These are phyloP conservation scores for Xylariomycetidae sp. DNA, from an alignment of 2,329 filamentous ascomycete species.

Conservation along the genomic window DNA sequence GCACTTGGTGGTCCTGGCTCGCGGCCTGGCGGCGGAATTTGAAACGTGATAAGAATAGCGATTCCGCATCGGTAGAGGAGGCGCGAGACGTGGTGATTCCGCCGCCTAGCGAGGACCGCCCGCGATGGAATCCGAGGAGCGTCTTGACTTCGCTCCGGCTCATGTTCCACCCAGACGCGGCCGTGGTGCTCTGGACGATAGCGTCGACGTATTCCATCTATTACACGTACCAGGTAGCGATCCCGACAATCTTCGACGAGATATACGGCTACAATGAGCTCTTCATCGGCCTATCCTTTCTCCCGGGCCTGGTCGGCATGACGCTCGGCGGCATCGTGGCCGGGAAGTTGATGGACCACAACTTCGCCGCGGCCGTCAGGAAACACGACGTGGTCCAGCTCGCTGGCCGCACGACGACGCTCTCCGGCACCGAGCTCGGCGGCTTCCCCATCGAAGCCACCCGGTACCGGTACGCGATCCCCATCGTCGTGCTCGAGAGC, in stretches of 20 bases:
- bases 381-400: slow-evolving; percentile 39
- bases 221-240: slow-evolving; percentile 6
- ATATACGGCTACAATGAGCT: slow-evolving; percentile 31
- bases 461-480: slow-evolving; percentile 9
- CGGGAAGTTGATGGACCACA: slow-evolving; percentile 48
- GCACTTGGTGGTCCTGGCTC: slow-evolving; percentile 6
- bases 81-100: slow-evolving; percentile 1
- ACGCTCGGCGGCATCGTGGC: slow-evolving; percentile 27
- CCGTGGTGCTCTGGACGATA: slow-evolving; percentile 8
- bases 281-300: slow-evolving; percentile 36
- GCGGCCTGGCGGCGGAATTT: no score
- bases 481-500: slow-evolving; percentile 9
- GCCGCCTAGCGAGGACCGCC: slow-evolving; percentile 3
- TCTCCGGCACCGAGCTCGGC: no score
- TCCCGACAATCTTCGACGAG: slow-evolving; percentile 6
- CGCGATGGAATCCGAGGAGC: slow-evolving; percentile 3
- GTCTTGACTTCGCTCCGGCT: slow-evolving; percentile 8
- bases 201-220: slow-evolving; percentile 7
- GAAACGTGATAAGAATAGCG: no score
- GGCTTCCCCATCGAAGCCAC: slow-evolving; percentile 28
- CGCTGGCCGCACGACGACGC: no score
- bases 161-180: slow-evolving; percentile 10
- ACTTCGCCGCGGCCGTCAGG: slow-evolving; percentile 44
- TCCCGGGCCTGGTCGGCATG: slow-evolving; percentile 33
- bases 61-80: no score